phyloP scores from a whole-genome alignment of 805 yeast species.

The Kluyveromyces aestuarii region DNA sequence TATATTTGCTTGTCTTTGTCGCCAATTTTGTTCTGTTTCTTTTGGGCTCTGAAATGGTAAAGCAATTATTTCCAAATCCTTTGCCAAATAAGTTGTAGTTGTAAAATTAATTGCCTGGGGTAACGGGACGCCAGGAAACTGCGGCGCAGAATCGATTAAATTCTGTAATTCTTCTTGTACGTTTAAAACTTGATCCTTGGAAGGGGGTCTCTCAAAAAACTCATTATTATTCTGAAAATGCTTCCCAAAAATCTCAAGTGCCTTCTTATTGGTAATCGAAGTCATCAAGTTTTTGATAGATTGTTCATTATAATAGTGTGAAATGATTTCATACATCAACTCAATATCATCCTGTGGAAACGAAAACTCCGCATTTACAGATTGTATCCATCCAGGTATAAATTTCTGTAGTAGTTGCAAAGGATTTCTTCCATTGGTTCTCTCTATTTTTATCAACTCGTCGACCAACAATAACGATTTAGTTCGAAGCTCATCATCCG shows the following conservation, averaged over 20 bases:
- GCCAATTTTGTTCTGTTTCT: slow-evolving; percentile 90
- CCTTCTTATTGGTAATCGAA: not conserved
- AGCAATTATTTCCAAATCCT: slow-evolving; percentile 21
- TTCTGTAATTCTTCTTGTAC: not conserved
- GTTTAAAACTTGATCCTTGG: slow-evolving; percentile 5
- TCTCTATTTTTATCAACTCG: slow-evolving; percentile 18
- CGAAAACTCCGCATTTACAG: slow-evolving; percentile 22
- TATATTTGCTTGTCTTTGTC: slow-evolving; percentile 53
- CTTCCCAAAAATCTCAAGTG: not conserved
- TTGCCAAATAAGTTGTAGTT: slow-evolving; percentile 13
- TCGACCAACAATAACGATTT: slow-evolving; percentile 16
- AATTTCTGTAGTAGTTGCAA: slow-evolving; percentile 24
- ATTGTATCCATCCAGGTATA: slow-evolving; percentile 25
- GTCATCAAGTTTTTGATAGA: slow-evolving; percentile 3
- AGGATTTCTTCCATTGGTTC: slow-evolving; percentile 25
- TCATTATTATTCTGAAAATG: not conserved
- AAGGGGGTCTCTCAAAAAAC: not conserved
- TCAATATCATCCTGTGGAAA: slow-evolving; percentile 16
- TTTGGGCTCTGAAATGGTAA: slow-evolving; percentile 47
- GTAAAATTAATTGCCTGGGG: slow-evolving; percentile 2
- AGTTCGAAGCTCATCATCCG: slow-evolving; percentile 3
- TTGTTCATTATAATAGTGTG: slow-evolving; percentile 13
- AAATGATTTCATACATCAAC: slow-evolving; percentile 19
- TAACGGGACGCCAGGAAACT: not conserved
- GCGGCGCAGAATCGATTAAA: slow-evolving; percentile 2